These are phyloP conservation scores for Paspalum vaginatum DNA, from an alignment of 176 grass and related monocot genomes.

Conservation along the genomic window DNA sequence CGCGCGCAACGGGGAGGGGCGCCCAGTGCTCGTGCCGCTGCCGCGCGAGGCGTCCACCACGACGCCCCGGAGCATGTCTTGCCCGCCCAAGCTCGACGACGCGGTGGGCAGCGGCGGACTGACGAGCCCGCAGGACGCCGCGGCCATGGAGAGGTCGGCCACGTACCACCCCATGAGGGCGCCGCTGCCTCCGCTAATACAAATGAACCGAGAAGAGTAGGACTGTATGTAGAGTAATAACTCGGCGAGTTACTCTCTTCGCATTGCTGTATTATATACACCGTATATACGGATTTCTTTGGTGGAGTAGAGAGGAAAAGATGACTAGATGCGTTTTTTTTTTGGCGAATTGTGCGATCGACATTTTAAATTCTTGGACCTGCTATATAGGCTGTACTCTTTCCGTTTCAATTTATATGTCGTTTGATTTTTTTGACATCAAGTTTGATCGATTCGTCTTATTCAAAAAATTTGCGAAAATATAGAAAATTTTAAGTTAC, in stretches of 20 bases:
- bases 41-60: conserved; percentile 58
- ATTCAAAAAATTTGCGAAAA: too few species aligned
- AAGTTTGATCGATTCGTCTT: too few species aligned
- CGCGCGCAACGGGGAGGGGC: conserved; percentile 49
- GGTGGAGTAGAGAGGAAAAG: too few species aligned
- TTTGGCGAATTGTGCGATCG: too few species aligned
- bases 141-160: conserved; percentile 49
- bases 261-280: too few species aligned
- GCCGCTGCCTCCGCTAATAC: conserved; percentile 58
- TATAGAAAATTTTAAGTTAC: too few species aligned
- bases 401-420: too few species aligned
- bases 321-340: too few species aligned
- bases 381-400: too few species aligned
- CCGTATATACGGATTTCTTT: too few species aligned
- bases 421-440: too few species aligned
- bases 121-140: background rate
- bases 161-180: conserved; percentile 64
- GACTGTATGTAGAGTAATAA: background rate
- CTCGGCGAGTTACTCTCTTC: background rate
- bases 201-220: conserved; percentile 35
- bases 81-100: conserved; percentile 65
- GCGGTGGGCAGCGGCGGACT: background rate
- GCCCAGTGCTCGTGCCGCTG: conserved; percentile 64
- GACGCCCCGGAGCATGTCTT: conserved; percentile 61
- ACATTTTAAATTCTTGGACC: too few species aligned